Evolutionary conservation across 2,329 filamentous ascomycete genomes (phyloP), one percentile per base, ranked within the genome.

Genomic region (Apiospora sp.): DNA sequence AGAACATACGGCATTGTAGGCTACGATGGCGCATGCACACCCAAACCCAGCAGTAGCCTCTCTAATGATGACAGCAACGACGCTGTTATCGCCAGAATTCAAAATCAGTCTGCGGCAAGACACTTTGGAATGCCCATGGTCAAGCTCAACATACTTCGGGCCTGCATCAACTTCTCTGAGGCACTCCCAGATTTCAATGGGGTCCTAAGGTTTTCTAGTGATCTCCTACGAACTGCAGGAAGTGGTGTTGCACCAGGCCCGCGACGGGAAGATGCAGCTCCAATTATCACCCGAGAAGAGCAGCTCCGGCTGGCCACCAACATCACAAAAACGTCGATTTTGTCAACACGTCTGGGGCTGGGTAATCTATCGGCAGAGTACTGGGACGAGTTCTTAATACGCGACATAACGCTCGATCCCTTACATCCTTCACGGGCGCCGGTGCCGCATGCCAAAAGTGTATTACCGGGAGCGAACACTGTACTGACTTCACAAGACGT

Each of bases 331-430:
- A 98, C 95, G 0, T 90, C 95, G 43, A 90, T 87, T 44, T 90
- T 96, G n/a, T 92, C 93, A 0, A 90, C 89, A 73, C 92, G 93
- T 73, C 83, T 98, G 37, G 95, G 95, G 0, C 84, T 95, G 41
- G 85, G 88, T 6, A 84, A 92, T 72, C 83, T 96, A 58, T 88
- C 91, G 70, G 95, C 94, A 7, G 93, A 96, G 76, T 99, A 98
- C 80, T 99, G 96, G 96, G 96, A 99, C 81, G 94, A 98, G 78
- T 98, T 98, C 77, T 86, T 99, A 12, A 88, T 99, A 67, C 91
- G 96, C 69, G 91, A 91, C 75, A 86, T 97, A 76, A 89, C 92
- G 71, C 85, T 97, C 61, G 90, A 95, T 69, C 86, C 92, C 34
- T 82, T 90, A 49, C 85, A 91, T 13, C 83, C 86, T 58, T 87